phyloP scores from a whole-genome alignment of 1,284 basidiomycete species.

The Somion occarium region DNA sequence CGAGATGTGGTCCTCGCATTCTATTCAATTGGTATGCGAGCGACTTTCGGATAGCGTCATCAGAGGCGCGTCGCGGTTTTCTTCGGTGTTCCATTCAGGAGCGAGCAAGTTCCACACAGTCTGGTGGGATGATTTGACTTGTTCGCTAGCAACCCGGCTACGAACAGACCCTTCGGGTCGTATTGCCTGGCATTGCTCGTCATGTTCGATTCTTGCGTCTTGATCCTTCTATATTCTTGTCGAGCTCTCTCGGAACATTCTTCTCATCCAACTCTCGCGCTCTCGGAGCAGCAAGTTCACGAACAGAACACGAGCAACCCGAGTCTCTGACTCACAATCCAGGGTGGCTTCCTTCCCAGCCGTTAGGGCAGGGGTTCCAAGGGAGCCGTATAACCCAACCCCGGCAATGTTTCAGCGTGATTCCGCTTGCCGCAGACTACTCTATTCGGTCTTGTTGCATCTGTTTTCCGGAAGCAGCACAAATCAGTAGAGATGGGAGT shows the following conservation, averaged over 20 bases:
- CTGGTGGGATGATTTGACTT: slow-evolving; percentile 9
- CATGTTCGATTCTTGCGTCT: slow-evolving; percentile 15
- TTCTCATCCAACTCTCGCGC: slow-evolving; percentile 9
- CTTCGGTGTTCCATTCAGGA: slow-evolving; percentile 18
- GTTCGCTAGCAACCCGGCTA: slow-evolving; percentile 25
- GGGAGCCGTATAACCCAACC: slow-evolving; percentile 26
- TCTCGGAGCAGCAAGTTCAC: slow-evolving; percentile 26
- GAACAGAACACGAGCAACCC: slow-evolving; percentile 31
- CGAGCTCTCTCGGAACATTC: background rate
- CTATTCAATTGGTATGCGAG: slow-evolving; percentile 7
- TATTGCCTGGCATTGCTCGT: slow-evolving; percentile 31
- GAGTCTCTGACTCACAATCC: slow-evolving; percentile 38
- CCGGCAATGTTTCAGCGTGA: slow-evolving; percentile 42
- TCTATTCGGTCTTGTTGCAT: slow-evolving; percentile 18
- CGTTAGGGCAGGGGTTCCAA: slow-evolving; percentile 13
- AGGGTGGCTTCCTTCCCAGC: slow-evolving; percentile 13
- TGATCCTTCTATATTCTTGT: background rate
- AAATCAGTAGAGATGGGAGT: slow-evolving; percentile 26
- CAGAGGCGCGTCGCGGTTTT: slow-evolving; percentile 45
- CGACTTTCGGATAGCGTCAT: slow-evolving; percentile 26
- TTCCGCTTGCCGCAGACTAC: slow-evolving; percentile 42
- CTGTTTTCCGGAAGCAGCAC: slow-evolving; percentile 20
- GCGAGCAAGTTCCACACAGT: slow-evolving; percentile 32
- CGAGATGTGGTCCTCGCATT: slow-evolving; percentile 15
- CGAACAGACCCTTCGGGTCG: slow-evolving; percentile 34